Evolutionary conservation across 2,329 filamentous ascomycete genomes (phyloP), one percentile per base, ranked within the genome.

Genomic region (Monosporascus sp.): DNA sequence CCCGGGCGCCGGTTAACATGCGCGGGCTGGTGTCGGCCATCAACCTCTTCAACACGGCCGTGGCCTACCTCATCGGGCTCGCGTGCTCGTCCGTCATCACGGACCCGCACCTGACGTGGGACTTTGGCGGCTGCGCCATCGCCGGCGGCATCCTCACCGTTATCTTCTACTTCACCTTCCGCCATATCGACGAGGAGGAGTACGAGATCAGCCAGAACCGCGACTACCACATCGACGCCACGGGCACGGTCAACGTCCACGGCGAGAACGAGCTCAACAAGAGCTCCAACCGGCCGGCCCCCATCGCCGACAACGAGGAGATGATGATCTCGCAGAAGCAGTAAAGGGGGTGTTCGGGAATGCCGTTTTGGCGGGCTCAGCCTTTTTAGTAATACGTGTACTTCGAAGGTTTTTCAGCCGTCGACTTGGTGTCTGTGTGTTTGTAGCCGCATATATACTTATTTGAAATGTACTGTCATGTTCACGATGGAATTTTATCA

Each of bases 1-100:
- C 77, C 2, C 72, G 75, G 9, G 74, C 77, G 1, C 77, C 77
- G 3, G 65, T 71, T 49, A 79, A 79, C 62, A 79, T 79, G 77
- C 69, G 76, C 56, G 75, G 76, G 58, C 65, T 79, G 17, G 76
- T 80, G 1, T 76, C 76, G 1, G 74, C 76, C 7, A 65, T 79
- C 56, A 78, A 78, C 63, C 64, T 78, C 5, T 75, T 78, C 66
- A 76, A 65, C 61, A 72, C 70, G 2, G 73, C 74, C 47, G 57
- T 79, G 53, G 72, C 76, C 41, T 77, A 78, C 57, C 65, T 69
- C 38, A 70, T 79, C 57, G 72, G 74, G 55, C 61, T 79, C 43
- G 72, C 73, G 41, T 68, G 70, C 60, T 73, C 77, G 20, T 71
- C 72, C 4, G 70, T 76, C 41, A 70, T 80, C 53, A 70, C 67